Percentiles rank a stretch among this genome's conserved stretches.
Conservation (phyloP, 2,329 filamentous ascomycete species). For the Ascochyta rabiei region DNA sequence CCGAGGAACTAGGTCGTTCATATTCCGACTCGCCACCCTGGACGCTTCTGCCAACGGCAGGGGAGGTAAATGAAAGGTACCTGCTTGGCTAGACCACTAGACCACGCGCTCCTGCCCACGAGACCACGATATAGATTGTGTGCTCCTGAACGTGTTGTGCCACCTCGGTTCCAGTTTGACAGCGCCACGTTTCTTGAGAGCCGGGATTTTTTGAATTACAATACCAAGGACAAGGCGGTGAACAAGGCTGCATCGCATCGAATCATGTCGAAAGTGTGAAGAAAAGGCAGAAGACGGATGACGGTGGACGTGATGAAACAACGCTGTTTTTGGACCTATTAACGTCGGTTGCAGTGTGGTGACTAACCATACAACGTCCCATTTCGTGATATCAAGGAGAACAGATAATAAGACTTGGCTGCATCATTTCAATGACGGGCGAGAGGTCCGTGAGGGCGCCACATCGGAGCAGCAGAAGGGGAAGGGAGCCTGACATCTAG, state of each 20-base stretch:
- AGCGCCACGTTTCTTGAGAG: neutral
- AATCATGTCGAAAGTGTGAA: neutral
- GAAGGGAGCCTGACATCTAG: neutral
- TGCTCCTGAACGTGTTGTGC: conserved; percentile 8
- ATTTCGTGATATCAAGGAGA: neutral
- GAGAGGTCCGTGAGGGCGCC: neutral
- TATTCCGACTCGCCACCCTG: neutral
- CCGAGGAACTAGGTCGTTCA: neutral
- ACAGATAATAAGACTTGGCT: neutral
- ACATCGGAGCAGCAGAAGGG: neutral
- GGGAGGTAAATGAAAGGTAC: conserved; percentile 6
- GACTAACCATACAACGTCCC: neutral
- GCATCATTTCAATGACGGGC: neutral
- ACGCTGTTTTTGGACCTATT: neutral
- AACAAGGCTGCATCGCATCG: neutral
- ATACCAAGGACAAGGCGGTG: neutral
- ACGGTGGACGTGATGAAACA: neutral
- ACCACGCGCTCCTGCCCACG: conserved; percentile 3
- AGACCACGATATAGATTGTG: conserved; percentile 1
- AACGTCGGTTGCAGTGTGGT: neutral
- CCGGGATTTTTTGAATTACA: neutral
- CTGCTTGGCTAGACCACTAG: conserved; percentile 10
- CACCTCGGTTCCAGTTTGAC: conserved; percentile 10
- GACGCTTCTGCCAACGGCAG: conserved; percentile 3
- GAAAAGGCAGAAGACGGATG: neutral